Percentiles rank a stretch among this genome's conserved stretches.
Conservation (phyloP, 768 basidiomycete genomes). For the Suillus tomentosus region DNA sequence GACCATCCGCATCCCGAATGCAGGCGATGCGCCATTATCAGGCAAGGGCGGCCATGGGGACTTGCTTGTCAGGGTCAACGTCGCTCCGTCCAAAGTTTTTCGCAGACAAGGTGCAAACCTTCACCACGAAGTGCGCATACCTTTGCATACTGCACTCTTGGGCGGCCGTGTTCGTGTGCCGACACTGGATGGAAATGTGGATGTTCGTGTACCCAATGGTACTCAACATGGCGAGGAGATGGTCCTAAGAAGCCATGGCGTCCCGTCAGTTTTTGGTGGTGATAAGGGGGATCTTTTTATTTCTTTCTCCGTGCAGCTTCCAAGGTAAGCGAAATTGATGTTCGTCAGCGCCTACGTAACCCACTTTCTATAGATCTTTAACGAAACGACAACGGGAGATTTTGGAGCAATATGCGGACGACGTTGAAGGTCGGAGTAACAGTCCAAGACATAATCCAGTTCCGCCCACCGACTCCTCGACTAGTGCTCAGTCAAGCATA, state of each 20-base stretch:
- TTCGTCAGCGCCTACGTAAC: constrained; percentile 14
- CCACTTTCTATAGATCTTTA: constrained; percentile 58
- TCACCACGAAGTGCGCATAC: constrained; percentile 87
- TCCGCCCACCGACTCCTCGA: constrained; percentile 22
- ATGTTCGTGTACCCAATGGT: constrained; percentile 87
- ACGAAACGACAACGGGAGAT: constrained; percentile 84
- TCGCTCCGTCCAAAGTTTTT: constrained; percentile 82
- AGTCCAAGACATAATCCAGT: constrained; percentile 22
- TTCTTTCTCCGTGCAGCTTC: constrained; percentile 83
- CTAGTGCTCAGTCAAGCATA: constrained; percentile 22
- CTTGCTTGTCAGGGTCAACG: constrained; percentile 83
- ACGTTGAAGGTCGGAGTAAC: constrained; percentile 72
- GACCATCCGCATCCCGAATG: constrained; percentile 77
- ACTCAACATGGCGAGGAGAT: constrained; percentile 98
- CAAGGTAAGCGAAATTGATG: constrained; percentile 62
- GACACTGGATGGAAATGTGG: constrained; percentile 94
- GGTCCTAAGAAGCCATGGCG: constrained; percentile 87
- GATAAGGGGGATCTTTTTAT: constrained; percentile 87
- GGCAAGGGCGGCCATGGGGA: constrained; percentile 83
- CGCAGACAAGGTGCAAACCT: constrained; percentile 89
- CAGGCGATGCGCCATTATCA: constrained; percentile 82
- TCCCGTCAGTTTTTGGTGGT: constrained; percentile 58
- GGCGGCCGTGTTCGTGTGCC: constrained; percentile 92
- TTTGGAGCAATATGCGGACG: constrained; percentile 87
- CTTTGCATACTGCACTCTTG: constrained; percentile 88